phyloP scores from a whole-genome alignment of 2,329 filamentous ascomycete genomes.

The Xylaria sp. region DNA sequence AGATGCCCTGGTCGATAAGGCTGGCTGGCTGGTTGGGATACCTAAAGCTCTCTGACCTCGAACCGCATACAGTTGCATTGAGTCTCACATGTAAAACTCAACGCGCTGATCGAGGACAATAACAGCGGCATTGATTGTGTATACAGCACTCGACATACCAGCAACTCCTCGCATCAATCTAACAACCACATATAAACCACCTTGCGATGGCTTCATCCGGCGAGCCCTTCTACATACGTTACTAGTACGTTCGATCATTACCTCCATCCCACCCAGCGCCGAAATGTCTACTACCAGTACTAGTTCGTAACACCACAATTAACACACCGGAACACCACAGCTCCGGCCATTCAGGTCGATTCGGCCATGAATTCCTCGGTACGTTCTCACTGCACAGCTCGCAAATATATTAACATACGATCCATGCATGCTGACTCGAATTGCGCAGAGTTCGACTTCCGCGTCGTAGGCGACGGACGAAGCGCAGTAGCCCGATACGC shows the following conservation, averaged over 20 bases:
- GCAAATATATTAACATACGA: background rate
- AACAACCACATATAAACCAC: background rate
- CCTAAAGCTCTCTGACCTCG: slow-evolving; percentile 1
- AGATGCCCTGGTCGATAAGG: slow-evolving; percentile 2
- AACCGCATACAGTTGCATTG: slow-evolving; percentile 6
- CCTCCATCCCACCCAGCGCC: background rate
- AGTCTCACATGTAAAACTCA: background rate
- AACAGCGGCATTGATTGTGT: background rate
- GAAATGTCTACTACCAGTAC: background rate
- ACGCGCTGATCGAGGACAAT: background rate
- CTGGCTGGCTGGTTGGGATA: background rate
- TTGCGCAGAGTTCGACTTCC: slow-evolving; percentile 87
- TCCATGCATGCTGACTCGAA: slow-evolving; percentile 1
- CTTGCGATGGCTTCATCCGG: slow-evolving; percentile 57
- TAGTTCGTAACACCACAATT: slow-evolving; percentile 3
- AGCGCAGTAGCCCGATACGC: slow-evolving; percentile 96
- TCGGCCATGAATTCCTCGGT: slow-evolving; percentile 98
- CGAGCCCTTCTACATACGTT: slow-evolving; percentile 93
- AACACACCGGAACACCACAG: slow-evolving; percentile 53
- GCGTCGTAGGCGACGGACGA: slow-evolving; percentile 87
- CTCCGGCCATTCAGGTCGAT: slow-evolving; percentile 95
- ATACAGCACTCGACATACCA: background rate
- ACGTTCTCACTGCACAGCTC: slow-evolving; percentile 34
- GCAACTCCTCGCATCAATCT: background rate
- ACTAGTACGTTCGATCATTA: slow-evolving; percentile 78